Percentiles rank a stretch among this genome's conserved stretches.
phyloP scores from a whole-genome alignment of 352 stramenopile genomes.

The Globisporangium takayamanum region DNA sequence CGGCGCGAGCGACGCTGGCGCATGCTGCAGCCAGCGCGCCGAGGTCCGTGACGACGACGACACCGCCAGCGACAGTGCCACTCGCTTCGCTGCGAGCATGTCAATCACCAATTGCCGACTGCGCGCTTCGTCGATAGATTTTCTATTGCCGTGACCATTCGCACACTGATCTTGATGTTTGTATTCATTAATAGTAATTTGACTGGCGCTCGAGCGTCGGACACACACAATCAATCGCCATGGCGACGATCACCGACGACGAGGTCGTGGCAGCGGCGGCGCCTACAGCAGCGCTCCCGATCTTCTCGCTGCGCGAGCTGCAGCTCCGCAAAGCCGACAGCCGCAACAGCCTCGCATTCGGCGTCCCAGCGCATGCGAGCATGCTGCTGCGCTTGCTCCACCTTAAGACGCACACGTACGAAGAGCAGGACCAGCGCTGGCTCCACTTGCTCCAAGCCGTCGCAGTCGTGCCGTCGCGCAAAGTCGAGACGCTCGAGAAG shows the following conservation, averaged over 20 bases:
- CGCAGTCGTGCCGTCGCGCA: slow-evolving; percentile 53
- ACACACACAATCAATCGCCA: no score
- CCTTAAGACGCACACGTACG: slow-evolving; percentile 43
- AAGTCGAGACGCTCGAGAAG: slow-evolving; percentile 39
- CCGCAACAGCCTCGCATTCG: slow-evolving; percentile 51
- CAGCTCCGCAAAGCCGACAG: slow-evolving; percentile 46
- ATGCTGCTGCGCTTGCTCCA: slow-evolving; percentile 46
- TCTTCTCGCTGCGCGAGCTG: slow-evolving; percentile 46
- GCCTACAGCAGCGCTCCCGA: slow-evolving; percentile 22
- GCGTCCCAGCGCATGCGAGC: slow-evolving; percentile 38
- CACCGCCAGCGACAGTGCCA: neutral
- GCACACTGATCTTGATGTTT: no score
- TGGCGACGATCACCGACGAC: neutral
- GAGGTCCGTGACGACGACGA: neutral
- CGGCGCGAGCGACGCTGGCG: no score
- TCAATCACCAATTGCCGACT: slow-evolving; percentile 1
- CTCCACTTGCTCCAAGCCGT: slow-evolving; percentile 63
- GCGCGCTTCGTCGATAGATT: neutral
- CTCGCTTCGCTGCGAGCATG: neutral
- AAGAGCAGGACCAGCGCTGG: slow-evolving; percentile 57
- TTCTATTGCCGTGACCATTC: neutral
- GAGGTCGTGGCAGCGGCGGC: neutral
- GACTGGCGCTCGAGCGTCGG: no score
- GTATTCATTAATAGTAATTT: no score
- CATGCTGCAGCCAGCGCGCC: neutral